Conservation (phyloP, 2,329 filamentous ascomycete genomes). For the Coniella lustricola region DNA sequence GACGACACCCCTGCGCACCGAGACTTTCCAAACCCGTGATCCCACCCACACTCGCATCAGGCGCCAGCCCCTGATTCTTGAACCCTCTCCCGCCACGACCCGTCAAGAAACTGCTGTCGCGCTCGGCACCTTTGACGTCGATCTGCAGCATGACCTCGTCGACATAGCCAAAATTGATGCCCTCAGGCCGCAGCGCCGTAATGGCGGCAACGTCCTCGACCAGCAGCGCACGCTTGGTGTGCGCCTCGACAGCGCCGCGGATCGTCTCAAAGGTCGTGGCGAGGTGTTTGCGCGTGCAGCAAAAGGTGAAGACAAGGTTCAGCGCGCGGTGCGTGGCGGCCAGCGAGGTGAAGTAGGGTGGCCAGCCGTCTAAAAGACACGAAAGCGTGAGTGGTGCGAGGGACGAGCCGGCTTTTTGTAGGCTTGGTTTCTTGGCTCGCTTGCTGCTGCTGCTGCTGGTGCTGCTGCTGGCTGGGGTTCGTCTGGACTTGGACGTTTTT, state of each 20-base stretch:
- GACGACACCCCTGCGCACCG: conserved; percentile 20
- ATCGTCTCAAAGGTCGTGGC: conserved; percentile 89
- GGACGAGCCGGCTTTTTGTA: conserved; percentile 12
- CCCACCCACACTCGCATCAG: conserved; percentile 51
- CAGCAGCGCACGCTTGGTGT: conserved; percentile 63
- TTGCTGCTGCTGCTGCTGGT: no score
- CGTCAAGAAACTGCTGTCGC: conserved; percentile 57
- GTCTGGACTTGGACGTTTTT: conserved; percentile 8
- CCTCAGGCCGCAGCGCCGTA: conserved; percentile 66
- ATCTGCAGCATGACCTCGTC: conserved; percentile 78
- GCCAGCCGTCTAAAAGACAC: conserved; percentile 53
- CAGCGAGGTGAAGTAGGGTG: conserved; percentile 63
- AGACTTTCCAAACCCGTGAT: conserved; percentile 43
- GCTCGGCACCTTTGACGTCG: conserved; percentile 62
- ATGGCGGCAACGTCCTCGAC: conserved; percentile 79
- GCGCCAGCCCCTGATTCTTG: conserved; percentile 40
- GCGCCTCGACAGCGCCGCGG: conserved; percentile 73
- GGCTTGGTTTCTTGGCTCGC: conserved; percentile 11
- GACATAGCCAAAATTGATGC: conserved; percentile 79
- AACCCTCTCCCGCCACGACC: conserved; percentile 42
- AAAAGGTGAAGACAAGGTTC: conserved; percentile 92
- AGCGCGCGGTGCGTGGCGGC: conserved; percentile 75
- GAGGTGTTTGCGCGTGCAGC: conserved; percentile 84
- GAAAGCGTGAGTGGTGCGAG: conserved; percentile 18
- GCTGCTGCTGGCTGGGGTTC: conserved; percentile 8